A percentile compares a stretch with the other conserved stretches of the same genome.
These are phyloP conservation scores for Apiotrichum montevideense DNA, from an alignment of 1,284 basidiomycete genomes.

Conservation along the genomic window DNA sequence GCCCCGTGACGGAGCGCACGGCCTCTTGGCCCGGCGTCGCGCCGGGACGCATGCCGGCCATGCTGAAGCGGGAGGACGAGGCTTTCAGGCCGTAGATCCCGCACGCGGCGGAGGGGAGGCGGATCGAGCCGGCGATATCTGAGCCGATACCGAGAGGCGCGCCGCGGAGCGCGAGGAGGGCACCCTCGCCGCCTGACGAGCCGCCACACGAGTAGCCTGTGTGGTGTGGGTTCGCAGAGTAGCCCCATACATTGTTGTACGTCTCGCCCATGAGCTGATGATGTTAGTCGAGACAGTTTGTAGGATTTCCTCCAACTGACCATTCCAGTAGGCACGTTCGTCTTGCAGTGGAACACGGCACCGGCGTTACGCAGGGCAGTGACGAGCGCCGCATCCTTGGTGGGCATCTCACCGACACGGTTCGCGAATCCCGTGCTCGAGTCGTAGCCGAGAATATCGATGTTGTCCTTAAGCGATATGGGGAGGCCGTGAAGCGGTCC, in stretches of 20 bases:
- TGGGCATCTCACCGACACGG: slow-evolving; percentile 9
- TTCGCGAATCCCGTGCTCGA: slow-evolving; percentile 13
- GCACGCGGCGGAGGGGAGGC: slow-evolving; percentile 13
- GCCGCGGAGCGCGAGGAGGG: slow-evolving; percentile 42
- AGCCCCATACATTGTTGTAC: slow-evolving; percentile 23
- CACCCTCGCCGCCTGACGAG: slow-evolving; percentile 46
- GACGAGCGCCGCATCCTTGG: slow-evolving; percentile 16
- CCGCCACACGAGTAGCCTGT: slow-evolving; percentile 38
- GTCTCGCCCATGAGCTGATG: slow-evolving; percentile 25
- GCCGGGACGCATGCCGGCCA: slow-evolving; percentile 51
- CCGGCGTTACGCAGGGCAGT: slow-evolving; percentile 14
- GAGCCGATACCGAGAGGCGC: slow-evolving; percentile 42
- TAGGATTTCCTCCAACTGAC: slow-evolving; percentile 12
- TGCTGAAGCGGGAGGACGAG: slow-evolving; percentile 11
- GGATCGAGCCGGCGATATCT: slow-evolving; percentile 57
- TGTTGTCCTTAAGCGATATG: slow-evolving; percentile 54
- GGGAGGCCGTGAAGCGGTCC: slow-evolving; percentile 61
- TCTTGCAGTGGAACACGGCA: slow-evolving; percentile 14
- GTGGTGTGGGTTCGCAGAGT: slow-evolving; percentile 45
- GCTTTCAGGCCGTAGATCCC: slow-evolving; percentile 17
- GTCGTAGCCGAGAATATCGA: slow-evolving; percentile 42
- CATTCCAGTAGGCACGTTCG: slow-evolving; percentile 9
- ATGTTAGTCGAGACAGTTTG: not conserved
- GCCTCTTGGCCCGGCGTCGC: slow-evolving; percentile 57
- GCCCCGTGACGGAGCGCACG: slow-evolving; percentile 61